Conservation (phyloP, 1,284 basidiomycete species). For the Melampsora larici-populina region DNA sequence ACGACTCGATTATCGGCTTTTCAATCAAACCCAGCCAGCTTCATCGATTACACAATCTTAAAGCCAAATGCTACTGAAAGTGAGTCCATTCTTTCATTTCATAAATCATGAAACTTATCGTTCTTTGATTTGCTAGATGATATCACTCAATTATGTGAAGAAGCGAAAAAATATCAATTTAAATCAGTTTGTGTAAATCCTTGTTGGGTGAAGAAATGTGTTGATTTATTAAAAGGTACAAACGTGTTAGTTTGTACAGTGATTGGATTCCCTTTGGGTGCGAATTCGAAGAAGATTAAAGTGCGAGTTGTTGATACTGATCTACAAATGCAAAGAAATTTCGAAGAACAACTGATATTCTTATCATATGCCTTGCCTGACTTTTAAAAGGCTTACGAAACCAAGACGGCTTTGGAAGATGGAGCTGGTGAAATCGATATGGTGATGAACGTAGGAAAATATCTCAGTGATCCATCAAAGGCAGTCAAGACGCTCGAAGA, state of each 20-base stretch:
- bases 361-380: neutral
- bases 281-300: neutral
- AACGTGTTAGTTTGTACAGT: neutral
- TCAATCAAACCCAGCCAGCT: neutral
- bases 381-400: neutral
- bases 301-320: neutral
- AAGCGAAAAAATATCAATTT: conserved; percentile 4
- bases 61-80: neutral
- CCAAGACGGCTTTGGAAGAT: neutral
- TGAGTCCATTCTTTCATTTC: neutral
- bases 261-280: conserved; percentile 18
- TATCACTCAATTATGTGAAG: conserved; percentile 5
- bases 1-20: neutral
- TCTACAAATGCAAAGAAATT: neutral
- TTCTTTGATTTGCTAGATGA: neutral
- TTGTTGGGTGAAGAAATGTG: neutral
- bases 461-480: neutral
- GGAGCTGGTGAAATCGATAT: conserved; percentile 20
- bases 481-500: neutral
- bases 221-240: neutral
- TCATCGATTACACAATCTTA: conserved; percentile 12
- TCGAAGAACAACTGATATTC: neutral
- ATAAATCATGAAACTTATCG: neutral
- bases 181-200: conserved; percentile 5
- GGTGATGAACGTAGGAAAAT: conserved; percentile 4